Evolutionary conservation across 2,329 filamentous ascomycete genomes (phyloP).

Genomic region (Microcera coccophila): DNA sequence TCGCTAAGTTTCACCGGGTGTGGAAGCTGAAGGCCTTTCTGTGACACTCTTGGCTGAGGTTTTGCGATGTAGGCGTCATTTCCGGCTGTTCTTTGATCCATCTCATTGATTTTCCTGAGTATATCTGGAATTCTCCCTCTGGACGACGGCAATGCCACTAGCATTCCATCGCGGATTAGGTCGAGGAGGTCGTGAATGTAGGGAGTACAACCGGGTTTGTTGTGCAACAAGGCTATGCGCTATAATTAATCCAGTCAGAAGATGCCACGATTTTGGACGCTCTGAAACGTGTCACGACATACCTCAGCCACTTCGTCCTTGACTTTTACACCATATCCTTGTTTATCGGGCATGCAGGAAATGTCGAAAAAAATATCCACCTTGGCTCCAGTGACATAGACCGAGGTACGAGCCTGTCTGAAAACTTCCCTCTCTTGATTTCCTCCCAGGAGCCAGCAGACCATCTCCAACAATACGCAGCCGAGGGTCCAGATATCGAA

Average conservation of each 20-base stretch:
- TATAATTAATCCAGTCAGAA: background rate
- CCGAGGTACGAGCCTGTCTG: background rate
- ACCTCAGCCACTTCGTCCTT: conserved; percentile 9
- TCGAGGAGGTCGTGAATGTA: conserved; percentile 3
- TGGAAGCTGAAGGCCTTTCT: too few relatives aligned
- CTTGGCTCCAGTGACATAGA: background rate
- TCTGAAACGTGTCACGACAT: background rate
- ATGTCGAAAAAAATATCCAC: conserved; percentile 8
- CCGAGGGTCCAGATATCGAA: conserved; percentile 12
- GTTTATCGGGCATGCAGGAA: background rate
- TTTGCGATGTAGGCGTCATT: background rate
- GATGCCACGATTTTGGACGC: background rate
- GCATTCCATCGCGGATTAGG: conserved; percentile 4
- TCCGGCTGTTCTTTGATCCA: background rate
- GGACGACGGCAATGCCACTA: background rate
- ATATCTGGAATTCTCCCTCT: background rate
- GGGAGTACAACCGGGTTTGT: background rate
- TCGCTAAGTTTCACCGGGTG: too few relatives aligned
- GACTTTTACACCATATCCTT: conserved; percentile 5
- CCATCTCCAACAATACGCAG: conserved; percentile 10
- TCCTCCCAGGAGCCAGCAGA: conserved; percentile 11
- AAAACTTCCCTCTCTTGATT: background rate
- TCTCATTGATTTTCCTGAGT: background rate
- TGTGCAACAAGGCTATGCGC: conserved; percentile 3
- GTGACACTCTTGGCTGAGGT: background rate